Evolutionary conservation across 2,329 filamentous ascomycete species (phyloP), one percentile per base, ranked within the genome.

Genomic region (Calonectria pauciramosa): DNA sequence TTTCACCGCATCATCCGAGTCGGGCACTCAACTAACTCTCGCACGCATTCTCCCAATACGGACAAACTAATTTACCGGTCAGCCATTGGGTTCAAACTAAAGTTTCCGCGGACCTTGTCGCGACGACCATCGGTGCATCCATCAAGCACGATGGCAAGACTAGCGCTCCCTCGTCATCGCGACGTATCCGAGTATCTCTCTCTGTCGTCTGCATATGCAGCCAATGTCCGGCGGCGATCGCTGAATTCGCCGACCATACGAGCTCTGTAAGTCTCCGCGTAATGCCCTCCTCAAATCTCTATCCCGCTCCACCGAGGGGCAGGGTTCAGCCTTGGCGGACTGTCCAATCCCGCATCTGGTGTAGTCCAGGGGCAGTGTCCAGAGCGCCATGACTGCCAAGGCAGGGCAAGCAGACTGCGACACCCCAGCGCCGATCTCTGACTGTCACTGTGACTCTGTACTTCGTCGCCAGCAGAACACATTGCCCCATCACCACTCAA

Each of bases 251-350:
- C 34, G 56, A 41, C 56, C 2, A 47, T 36, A 28, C 30, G 23
- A 18, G 13, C 38, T 52, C 70, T 47, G 20, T 28, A 23, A 52
- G 68, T 52, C 44, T 65, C 56, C 68, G 34, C 56, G 68, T 54
- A 52, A 54, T 41, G 49, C 23, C 18, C 34, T 30, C 65, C 65
- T 71, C 73, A 73, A 74, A 78, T 78, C 72, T 76, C 56, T 14
- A 32, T 49, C 52, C 38, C 44, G 44, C 67, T 70, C 60, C 71
- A 73, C 66, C 59, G 26, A 51, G 30, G 64, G 47, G 38, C 41
- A 20, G 36, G 30, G 23, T 32, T 56, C 44, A 38, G 36, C 56
- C 69, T 64, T 72, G 65, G 70, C 64, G 49, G 34, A n/a, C 64
- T 30, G 51, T 49, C 56, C 70, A 30, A 56, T 32, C 30, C 54